Evolutionary conservation across 2,329 filamentous ascomycete species (phyloP), one percentile per base, ranked within the genome.

Genomic region (Chaetomiaceae sp.): DNA sequence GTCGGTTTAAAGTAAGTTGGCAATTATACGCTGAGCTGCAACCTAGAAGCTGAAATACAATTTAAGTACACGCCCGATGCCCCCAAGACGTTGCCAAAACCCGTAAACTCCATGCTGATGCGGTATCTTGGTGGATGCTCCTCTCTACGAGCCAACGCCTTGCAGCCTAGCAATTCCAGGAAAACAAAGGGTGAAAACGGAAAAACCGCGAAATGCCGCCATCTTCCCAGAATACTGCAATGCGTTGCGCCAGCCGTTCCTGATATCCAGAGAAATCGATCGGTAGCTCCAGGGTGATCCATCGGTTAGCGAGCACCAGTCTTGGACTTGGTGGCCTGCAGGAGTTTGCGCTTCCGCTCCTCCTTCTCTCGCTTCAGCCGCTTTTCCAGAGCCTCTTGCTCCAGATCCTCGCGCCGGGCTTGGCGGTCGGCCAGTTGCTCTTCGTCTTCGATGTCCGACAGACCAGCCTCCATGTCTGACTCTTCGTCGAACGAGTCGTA

Each of bases 381-480:
- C 58, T 71, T 75, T 63, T 85, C 83, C 34, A 84, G 73, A 3
- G 71, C 72, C 56, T 84, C 68, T 49, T 84, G 80, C 55, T 78
- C 70, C 15, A 76, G 70, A 56, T 90, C 86, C 60, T 90, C 86
- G 38, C 74, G 73, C 36, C 76, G 77, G 19, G 84, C 86, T 45
- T 75, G 71, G 24, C 69, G 65, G 49, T 83, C 75, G 2, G 85
- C 83, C 40, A 68, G 61, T 38, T 72, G 68, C 62, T 91, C 86
- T 62, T 91, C 86, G 29, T 75, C 69, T 50, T 88, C 84, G 42
- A 90, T 78, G 56, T 89, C 85, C 50, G 82, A 83, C 30, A 84
- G 62, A 27, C 84, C 84, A 2, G 84, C 86, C 62, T 89, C 85
- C 83, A 89, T 89, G 57, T 88, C 86, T 6, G 83, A 87, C 5